Percentiles rank a stretch among this genome's conserved stretches.
Conservation (phyloP, 208 protist genomes). For the Trichomonas vaginalis region DNA sequence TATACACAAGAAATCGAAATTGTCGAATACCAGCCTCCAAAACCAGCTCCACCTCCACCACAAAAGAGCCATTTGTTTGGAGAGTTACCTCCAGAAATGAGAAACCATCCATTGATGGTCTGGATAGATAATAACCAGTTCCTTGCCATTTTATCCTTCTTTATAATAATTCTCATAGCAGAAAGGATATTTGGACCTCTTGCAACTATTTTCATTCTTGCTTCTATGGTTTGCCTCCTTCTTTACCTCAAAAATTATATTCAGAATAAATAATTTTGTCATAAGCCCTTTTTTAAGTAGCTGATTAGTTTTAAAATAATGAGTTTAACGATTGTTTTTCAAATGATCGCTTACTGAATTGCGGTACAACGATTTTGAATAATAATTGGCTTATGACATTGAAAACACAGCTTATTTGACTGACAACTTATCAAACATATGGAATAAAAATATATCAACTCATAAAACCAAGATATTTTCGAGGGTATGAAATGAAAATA, state of each 20-base stretch:
- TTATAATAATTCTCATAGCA: neutral
- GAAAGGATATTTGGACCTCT: neutral
- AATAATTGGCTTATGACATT: too few species aligned
- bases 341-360: too few species aligned
- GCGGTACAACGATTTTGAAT: too few species aligned
- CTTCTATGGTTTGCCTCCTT: neutral
- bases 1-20: neutral
- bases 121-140: neutral
- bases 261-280: too few species aligned
- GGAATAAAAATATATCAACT: too few species aligned
- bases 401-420: too few species aligned
- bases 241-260: neutral
- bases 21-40: neutral
- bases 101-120: neutral
- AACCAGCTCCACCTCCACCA: neutral
- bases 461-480: too few species aligned
- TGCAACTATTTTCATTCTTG: neutral
- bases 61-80: neutral
- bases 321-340: too few species aligned
- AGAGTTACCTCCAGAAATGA: neutral
- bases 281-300: too few species aligned
- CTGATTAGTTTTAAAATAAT: too few species aligned
- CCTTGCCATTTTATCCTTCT: neutral
- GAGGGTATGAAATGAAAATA: too few species aligned
- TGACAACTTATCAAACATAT: too few species aligned